These are phyloP conservation scores for Epichloe gansuensis DNA, from an alignment of 2,329 filamentous ascomycete species.

Conservation along the genomic window DNA sequence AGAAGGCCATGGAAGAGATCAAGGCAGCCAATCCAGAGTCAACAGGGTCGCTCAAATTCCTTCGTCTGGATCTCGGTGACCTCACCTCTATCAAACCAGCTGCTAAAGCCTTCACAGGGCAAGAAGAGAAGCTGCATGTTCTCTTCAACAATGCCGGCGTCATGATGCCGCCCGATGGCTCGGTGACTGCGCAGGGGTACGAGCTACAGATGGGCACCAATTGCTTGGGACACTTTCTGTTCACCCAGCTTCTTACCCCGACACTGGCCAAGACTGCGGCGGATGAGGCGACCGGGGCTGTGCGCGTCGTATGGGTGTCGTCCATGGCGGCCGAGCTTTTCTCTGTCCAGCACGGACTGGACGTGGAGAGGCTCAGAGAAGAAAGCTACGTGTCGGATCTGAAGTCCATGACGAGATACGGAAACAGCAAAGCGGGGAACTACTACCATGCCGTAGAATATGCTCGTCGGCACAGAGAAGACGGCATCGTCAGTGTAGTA, in stretches of 20 bases:
- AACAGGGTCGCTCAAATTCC: conserved; percentile 27
- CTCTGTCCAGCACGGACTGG: background rate
- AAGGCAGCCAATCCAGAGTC: conserved; percentile 21
- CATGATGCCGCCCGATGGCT: conserved; percentile 27
- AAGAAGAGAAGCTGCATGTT: conserved; percentile 22
- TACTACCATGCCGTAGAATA: conserved; percentile 21
- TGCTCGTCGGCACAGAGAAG: conserved; percentile 13
- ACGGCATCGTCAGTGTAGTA: conserved; percentile 17
- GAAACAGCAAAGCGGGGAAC: conserved; percentile 19
- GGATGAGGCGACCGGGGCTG: background rate
- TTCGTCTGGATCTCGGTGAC: conserved; percentile 33
- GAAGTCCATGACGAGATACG: background rate
- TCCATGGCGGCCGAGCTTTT: background rate
- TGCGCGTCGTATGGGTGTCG: conserved; percentile 6
- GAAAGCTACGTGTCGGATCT: too few relatives aligned
- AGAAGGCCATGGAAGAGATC: conserved; percentile 31
- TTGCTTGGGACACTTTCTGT: conserved; percentile 5
- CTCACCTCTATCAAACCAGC: conserved; percentile 22
- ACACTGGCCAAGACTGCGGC: conserved; percentile 4
- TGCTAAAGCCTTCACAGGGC: conserved; percentile 18
- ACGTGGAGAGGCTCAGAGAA: conserved; percentile 11
- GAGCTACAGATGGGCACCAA: conserved; percentile 21
- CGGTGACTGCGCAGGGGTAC: conserved; percentile 27
- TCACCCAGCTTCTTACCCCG: conserved; percentile 4
- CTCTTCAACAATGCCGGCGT: conserved; percentile 34